These are phyloP conservation scores for Cladorrhinum samala DNA, from an alignment of 495 filamentous ascomycete genomes.

Conservation along the genomic window DNA sequence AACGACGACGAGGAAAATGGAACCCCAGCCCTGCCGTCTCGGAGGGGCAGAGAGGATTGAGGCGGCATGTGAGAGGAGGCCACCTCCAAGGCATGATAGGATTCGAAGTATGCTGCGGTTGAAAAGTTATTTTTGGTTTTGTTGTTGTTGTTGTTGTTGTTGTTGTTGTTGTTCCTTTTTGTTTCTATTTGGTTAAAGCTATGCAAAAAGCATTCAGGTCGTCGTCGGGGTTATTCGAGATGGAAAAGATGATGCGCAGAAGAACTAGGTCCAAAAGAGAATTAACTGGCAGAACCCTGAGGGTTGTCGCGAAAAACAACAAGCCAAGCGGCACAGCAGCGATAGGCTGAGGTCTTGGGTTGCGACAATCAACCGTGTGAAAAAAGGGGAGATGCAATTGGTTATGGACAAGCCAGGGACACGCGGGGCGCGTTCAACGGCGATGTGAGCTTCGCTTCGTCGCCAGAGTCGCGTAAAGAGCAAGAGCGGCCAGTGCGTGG, in stretches of 20 bases:
- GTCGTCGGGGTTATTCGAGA: conserved; percentile 1
- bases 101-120: conserved; percentile 11
- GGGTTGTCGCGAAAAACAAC: conserved; percentile 2
- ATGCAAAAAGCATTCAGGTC: not conserved
- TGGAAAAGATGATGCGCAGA: no score
- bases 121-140: not conserved
- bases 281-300: no score
- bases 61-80: conserved; percentile 28
- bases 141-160: not conserved
- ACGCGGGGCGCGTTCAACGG: conserved; percentile 13
- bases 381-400: not conserved
- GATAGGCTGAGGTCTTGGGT: not conserved
- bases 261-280: no score
- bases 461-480: not conserved
- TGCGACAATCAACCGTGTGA: not conserved
- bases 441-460: not conserved
- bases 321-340: conserved; percentile 1
- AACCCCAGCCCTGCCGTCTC: conserved; percentile 40
- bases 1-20: conserved; percentile 27
- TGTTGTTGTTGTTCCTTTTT: conserved; percentile 2
- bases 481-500: not conserved
- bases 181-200: not conserved
- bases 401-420: not conserved
- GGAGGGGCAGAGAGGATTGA: conserved; percentile 26
- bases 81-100: conserved; percentile 32